Evolutionary conservation across 805 yeast genomes (phyloP).

Genomic region (Dipodascopsis uninucleata): DNA sequence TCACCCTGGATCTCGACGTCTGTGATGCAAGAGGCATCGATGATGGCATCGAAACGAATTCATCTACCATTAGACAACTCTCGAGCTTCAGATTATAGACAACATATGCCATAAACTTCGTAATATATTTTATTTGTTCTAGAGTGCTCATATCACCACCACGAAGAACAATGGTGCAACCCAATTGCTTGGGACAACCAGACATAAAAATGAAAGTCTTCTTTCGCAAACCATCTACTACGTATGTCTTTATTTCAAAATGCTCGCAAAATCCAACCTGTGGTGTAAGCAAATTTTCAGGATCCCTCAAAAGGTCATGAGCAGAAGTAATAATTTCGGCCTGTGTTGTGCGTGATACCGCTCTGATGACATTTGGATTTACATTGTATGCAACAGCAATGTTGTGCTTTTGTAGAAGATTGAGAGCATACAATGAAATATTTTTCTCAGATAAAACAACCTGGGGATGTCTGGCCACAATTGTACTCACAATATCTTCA

Average conservation of each 20-base stretch:
- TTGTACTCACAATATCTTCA: conserved; percentile 72
- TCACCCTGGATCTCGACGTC: background rate
- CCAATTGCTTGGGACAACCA: conserved; percentile 70
- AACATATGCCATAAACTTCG: conserved; percentile 75
- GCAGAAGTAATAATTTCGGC: conserved; percentile 84
- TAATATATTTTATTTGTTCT: conserved; percentile 66
- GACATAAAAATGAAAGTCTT: conserved; percentile 75
- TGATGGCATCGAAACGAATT: conserved; percentile 48
- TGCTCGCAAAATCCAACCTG: conserved; percentile 70
- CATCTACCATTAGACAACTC: conserved; percentile 66
- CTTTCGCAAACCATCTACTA: conserved; percentile 43
- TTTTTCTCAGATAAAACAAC: conserved; percentile 73
- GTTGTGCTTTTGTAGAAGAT: conserved; percentile 65
- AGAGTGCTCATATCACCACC: conserved; percentile 66
- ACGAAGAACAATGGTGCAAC: conserved; percentile 82
- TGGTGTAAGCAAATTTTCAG: conserved; percentile 35
- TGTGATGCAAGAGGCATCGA: conserved; percentile 6
- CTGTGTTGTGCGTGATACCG: conserved; percentile 72
- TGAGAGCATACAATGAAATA: conserved; percentile 77
- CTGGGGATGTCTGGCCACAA: conserved; percentile 72
- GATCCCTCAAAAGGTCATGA: conserved; percentile 68
- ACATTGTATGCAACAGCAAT: conserved; percentile 78
- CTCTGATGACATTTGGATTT: conserved; percentile 74
- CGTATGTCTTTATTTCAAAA: conserved; percentile 68
- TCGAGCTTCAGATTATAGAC: conserved; percentile 79